Evolutionary conservation across 495 filamentous ascomycete species (phyloP).

Genomic region (Penicillium canariense): DNA sequence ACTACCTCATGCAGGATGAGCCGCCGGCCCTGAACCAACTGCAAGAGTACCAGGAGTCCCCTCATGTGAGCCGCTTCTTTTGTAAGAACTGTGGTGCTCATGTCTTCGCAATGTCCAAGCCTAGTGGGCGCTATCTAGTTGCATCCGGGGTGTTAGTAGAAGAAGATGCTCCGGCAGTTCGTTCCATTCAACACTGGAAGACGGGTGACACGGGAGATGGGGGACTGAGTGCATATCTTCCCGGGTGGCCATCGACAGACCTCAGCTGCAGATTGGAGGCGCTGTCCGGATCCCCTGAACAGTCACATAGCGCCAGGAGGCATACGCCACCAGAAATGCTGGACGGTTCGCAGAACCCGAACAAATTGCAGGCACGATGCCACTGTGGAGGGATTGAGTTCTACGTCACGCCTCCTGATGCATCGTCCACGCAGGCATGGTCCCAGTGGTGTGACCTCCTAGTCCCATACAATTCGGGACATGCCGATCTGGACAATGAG

Average conservation of each 20-base stretch:
- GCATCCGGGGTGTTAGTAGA: slow-evolving; percentile 39
- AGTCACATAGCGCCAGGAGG: not conserved
- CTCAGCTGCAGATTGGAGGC: slow-evolving; percentile 20
- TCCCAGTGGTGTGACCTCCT: slow-evolving; percentile 56
- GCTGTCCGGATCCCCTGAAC: not conserved
- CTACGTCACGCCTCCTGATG: slow-evolving; percentile 42
- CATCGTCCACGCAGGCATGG: slow-evolving; percentile 34
- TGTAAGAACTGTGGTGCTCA: slow-evolving; percentile 69
- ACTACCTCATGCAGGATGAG: slow-evolving; percentile 39
- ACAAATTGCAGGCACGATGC: slow-evolving; percentile 36
- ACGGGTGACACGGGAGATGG: slow-evolving; percentile 55
- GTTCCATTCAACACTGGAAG: slow-evolving; percentile 46
- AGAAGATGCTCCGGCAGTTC: slow-evolving; percentile 32
- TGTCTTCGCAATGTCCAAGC: slow-evolving; percentile 43
- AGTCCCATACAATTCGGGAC: slow-evolving; percentile 43
- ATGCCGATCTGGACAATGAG: slow-evolving; percentile 31
- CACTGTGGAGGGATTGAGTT: slow-evolving; percentile 46
- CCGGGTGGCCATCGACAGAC: slow-evolving; percentile 10
- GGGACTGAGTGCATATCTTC: slow-evolving; percentile 54
- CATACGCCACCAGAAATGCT: not conserved
- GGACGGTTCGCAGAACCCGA: not conserved
- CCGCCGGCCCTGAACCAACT: slow-evolving; percentile 38
- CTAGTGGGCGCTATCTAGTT: slow-evolving; percentile 41
- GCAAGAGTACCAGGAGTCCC: slow-evolving; percentile 46
- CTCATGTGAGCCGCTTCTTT: slow-evolving; percentile 57